These are phyloP conservation scores for Fusarium ramigenum DNA, from an alignment of 2,329 filamentous ascomycete genomes.

Conservation along the genomic window DNA sequence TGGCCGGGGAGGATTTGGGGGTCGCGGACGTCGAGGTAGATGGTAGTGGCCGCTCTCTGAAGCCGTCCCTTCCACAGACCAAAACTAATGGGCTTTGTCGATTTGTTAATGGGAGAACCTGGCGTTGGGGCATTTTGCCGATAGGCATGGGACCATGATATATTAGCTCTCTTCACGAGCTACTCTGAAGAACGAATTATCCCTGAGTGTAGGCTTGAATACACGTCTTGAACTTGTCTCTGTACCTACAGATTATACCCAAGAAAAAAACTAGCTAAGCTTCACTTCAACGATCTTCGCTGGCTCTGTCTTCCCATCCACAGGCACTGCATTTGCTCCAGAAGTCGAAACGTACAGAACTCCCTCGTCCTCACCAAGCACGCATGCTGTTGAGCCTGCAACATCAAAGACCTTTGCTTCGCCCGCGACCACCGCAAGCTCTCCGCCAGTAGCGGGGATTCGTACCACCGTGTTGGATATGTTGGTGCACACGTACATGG, in stretches of 20 bases:
- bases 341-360: constrained; percentile 29
- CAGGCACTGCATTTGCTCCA: constrained; percentile 17
- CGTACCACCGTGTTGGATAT: constrained; percentile 29
- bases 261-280: background rate
- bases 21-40: constrained; percentile 41
- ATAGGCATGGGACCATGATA: constrained; percentile 38
- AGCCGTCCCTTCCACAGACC: background rate
- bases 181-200: constrained; percentile 4
- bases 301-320: constrained; percentile 35
- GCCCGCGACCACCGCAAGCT: constrained; percentile 7
- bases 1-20: constrained; percentile 48
- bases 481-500: constrained; percentile 33
- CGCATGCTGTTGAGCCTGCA: constrained; percentile 30
- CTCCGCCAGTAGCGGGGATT: constrained; percentile 1
- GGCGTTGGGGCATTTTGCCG: constrained; percentile 40
- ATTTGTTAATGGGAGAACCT: constrained; percentile 38
- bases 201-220: constrained; percentile 6
- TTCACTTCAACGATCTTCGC: constrained; percentile 30
- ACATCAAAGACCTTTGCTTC: constrained; percentile 5
- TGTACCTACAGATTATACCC: background rate
- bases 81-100: constrained; percentile 24
- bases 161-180: constrained; percentile 26
- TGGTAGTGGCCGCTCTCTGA: constrained; percentile 20
- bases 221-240: background rate
- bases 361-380: constrained; percentile 8